Conservation (phyloP, 2,329 filamentous ascomycete species). For the Metarhizium rileyi region DNA sequence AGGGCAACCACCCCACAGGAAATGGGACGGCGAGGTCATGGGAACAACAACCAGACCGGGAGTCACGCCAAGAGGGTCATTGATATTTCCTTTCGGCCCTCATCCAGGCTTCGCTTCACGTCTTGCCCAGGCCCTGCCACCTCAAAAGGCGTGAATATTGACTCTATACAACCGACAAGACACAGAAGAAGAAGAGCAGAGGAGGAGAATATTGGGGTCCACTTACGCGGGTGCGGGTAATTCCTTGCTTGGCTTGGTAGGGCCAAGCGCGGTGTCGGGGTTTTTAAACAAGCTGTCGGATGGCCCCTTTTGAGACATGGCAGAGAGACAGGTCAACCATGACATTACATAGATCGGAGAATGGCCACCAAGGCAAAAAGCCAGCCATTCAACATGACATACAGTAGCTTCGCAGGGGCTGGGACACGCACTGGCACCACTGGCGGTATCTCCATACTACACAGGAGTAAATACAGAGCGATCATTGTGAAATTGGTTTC, state of each 20-base stretch:
- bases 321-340: constrained; percentile 4
- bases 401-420: neutral
- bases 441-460: neutral
- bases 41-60: neutral
- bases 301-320: neutral
- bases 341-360: constrained; percentile 4
- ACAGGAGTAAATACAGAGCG: neutral
- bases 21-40: constrained; percentile 5
- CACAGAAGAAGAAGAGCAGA: neutral
- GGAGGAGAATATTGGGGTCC: neutral
- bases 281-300: constrained; percentile 1
- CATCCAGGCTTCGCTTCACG: neutral
- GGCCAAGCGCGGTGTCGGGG: constrained; percentile 4
- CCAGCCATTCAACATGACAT: constrained; percentile 8
- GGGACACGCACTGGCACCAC: neutral
- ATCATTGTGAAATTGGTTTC: neutral
- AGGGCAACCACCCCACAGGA: neutral
- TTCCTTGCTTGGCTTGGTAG: neutral
- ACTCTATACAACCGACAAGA: neutral
- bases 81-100: neutral
- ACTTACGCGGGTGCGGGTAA: neutral
- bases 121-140: neutral
- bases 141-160: neutral
- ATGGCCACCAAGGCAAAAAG: constrained; percentile 1
- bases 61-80: neutral